phyloP scores from a whole-genome alignment of 768 basidiomycete genomes.

The Termitomyces sp. region DNA sequence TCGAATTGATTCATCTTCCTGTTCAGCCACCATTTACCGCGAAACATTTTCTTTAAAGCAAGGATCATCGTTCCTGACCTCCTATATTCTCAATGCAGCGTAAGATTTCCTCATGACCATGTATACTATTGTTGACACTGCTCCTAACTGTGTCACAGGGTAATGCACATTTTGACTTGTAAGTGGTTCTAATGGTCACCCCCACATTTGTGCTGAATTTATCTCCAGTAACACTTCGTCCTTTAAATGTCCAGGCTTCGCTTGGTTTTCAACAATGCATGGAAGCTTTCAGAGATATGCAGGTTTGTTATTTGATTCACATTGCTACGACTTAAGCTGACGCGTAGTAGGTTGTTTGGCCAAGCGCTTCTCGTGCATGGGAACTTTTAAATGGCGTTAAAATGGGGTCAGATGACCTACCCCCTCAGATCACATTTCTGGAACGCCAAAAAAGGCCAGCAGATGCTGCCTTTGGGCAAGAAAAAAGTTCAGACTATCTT shows the following conservation, averaged over 20 bases:
- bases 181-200: constrained; percentile 20
- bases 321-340: constrained; percentile 1
- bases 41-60: constrained; percentile 59
- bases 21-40: constrained; percentile 54
- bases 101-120: constrained; percentile 31
- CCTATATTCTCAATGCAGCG: constrained; percentile 71
- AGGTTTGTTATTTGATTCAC: constrained; percentile 36
- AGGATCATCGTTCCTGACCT: constrained; percentile 62
- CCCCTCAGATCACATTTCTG: constrained; percentile 31
- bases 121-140: constrained; percentile 9
- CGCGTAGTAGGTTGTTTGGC: constrained; percentile 52
- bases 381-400: constrained; percentile 67
- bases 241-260: constrained; percentile 66
- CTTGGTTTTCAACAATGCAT: constrained; percentile 64
- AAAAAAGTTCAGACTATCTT: constrained; percentile 42
- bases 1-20: not conserved
- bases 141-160: constrained; percentile 35
- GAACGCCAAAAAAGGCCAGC: constrained; percentile 57
- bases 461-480: constrained; percentile 60
- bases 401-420: constrained; percentile 43
- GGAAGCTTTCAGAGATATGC: constrained; percentile 62
- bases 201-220: constrained; percentile 8
- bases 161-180: constrained; percentile 80
- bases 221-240: constrained; percentile 61
- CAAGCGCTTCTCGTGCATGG: constrained; percentile 62